Percentiles rank a stretch among this genome's conserved stretches.
phyloP scores from a whole-genome alignment of 75 land plant genomes.

The Adiantum capillusveneris region DNA sequence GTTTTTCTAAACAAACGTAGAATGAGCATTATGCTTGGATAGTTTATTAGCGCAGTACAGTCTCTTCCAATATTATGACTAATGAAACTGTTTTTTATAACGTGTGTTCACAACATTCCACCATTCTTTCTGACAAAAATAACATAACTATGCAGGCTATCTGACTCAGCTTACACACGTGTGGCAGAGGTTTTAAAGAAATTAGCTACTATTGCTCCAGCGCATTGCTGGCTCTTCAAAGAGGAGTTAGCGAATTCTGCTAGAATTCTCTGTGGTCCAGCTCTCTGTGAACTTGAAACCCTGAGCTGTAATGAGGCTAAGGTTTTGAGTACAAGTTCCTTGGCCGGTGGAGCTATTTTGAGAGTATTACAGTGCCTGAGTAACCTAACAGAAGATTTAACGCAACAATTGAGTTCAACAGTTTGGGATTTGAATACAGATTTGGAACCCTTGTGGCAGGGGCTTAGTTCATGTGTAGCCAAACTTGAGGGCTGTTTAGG shows the following conservation, averaged over 20 bases:
- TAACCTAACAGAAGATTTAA: slow-evolving; percentile 13
- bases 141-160: slow-evolving; percentile 24
- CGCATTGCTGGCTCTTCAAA: slow-evolving; percentile 28
- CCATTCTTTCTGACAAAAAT: too few relatives aligned
- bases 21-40: too few relatives aligned
- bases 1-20: too few relatives aligned
- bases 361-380: slow-evolving; percentile 36
- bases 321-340: slow-evolving; percentile 26
- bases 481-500: slow-evolving; percentile 28
- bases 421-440: slow-evolving; percentile 20
- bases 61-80: too few relatives aligned
- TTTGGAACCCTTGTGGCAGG: slow-evolving; percentile 35
- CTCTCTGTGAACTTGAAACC: slow-evolving; percentile 22
- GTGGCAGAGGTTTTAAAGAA: slow-evolving; percentile 37
- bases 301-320: slow-evolving; percentile 23
- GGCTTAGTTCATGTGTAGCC: slow-evolving; percentile 27
- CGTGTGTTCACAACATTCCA: too few relatives aligned
- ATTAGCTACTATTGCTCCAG: slow-evolving; percentile 25
- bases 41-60: too few relatives aligned
- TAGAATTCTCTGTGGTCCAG: slow-evolving; percentile 24
- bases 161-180: slow-evolving; percentile 24
- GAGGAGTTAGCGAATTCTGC: slow-evolving; percentile 32
- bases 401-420: slow-evolving; percentile 12
- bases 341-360: slow-evolving; percentile 36
- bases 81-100: too few relatives aligned